These are phyloP conservation scores for Pleoardoris graminearum DNA, from an alignment of 2,329 filamentous ascomycete genomes.

Conservation along the genomic window DNA sequence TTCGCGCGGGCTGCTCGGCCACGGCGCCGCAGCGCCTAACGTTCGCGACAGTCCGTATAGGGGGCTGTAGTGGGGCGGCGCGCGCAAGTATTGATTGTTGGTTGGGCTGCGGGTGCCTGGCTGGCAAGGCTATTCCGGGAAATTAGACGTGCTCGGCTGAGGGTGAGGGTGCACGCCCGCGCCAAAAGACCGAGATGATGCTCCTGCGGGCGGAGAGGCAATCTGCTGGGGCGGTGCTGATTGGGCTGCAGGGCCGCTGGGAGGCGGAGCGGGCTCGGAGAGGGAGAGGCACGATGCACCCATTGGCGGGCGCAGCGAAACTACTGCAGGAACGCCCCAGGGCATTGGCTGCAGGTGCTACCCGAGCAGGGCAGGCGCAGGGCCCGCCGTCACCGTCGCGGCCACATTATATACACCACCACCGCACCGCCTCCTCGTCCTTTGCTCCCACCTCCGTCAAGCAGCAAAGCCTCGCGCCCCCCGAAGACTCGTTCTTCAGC, in stretches of 20 bases:
- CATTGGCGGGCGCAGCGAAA: neutral
- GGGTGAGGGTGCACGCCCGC: slow-evolving; percentile 1
- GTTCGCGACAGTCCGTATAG: no score
- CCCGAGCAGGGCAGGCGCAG: neutral
- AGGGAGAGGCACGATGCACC: neutral
- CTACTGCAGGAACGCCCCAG: slow-evolving; percentile 8
- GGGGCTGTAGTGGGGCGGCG: no score
- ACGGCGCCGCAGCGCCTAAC: neutral
- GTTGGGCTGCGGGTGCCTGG: neutral
- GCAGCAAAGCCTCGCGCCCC: slow-evolving; percentile 7
- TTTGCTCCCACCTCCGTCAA: slow-evolving; percentile 6
- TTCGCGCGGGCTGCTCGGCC: neutral
- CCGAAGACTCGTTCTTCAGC: slow-evolving; percentile 31
- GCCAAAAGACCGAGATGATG: slow-evolving; percentile 10
- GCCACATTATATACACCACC: slow-evolving; percentile 1
- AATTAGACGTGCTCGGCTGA: slow-evolving; percentile 9
- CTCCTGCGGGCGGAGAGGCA: slow-evolving; percentile 16
- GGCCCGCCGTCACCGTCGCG: neutral
- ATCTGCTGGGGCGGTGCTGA: slow-evolving; percentile 17
- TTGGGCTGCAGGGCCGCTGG: slow-evolving; percentile 14
- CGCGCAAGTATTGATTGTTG: neutral
- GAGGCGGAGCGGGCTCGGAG: neutral
- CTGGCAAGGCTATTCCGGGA: slow-evolving; percentile 9
- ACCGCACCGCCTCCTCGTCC: slow-evolving; percentile 3
- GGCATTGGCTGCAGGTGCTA: neutral